These are phyloP conservation scores for Pseudogymnoascus sp. DNA, from an alignment of 2,329 filamentous ascomycete genomes.

Conservation along the genomic window DNA sequence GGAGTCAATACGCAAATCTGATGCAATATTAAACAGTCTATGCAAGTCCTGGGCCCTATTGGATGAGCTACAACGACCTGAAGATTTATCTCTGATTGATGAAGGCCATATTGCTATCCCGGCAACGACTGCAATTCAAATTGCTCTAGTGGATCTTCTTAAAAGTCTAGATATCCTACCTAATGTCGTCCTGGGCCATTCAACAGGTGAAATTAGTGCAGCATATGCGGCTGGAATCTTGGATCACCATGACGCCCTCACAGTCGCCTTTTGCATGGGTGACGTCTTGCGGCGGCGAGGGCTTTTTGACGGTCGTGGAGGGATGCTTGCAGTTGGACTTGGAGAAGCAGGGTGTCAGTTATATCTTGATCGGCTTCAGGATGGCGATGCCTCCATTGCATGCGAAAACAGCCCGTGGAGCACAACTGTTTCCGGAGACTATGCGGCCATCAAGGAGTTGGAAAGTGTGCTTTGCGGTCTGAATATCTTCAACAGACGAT, in stretches of 20 bases:
- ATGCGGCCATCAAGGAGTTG: constrained; percentile 24
- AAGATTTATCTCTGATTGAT: neutral
- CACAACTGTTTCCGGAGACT: constrained; percentile 27
- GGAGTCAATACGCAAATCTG: neutral
- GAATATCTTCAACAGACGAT: constrained; percentile 24
- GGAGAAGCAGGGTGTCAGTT: constrained; percentile 19
- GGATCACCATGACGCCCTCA: constrained; percentile 28
- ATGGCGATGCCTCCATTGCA: constrained; percentile 29
- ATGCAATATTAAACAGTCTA: neutral
- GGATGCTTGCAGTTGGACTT: constrained; percentile 47
- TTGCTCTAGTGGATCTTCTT: constrained; percentile 39
- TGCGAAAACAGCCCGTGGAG: constrained; percentile 29
- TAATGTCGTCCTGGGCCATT: constrained; percentile 37
- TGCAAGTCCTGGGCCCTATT: neutral
- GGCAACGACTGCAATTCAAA: constrained; percentile 41
- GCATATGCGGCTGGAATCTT: constrained; percentile 37
- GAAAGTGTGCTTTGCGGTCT: constrained; percentile 20
- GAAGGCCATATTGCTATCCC: neutral
- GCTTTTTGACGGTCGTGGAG: constrained; percentile 30
- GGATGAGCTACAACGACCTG: constrained; percentile 12
- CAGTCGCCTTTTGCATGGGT: constrained; percentile 39
- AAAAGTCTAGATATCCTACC: constrained; percentile 37
- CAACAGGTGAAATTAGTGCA: constrained; percentile 42
- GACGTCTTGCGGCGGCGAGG: constrained; percentile 19
- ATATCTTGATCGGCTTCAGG: constrained; percentile 27